Evolutionary conservation across 179 eudicot species (phyloP), one percentile per base, ranked within the genome.

Genomic region (Vitellaria paradoxa): DNA sequence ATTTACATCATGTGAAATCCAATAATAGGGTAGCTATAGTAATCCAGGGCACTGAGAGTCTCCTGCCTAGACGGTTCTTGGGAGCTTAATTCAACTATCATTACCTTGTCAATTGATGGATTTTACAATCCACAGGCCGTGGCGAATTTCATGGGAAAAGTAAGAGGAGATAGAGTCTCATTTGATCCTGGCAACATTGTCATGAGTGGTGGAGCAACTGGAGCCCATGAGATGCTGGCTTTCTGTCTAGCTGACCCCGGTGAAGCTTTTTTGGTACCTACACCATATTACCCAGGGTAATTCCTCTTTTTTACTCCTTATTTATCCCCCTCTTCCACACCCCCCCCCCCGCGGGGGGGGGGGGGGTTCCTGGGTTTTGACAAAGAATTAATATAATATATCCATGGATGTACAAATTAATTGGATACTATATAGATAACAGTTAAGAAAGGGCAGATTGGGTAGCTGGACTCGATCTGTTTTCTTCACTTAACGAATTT

Each of bases 171-270:
- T 17, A 84, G 77, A 69, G 98, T 85, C 26, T 83, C 70, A 59
- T 93, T 89, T 76, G 94, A 94, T 80, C 91, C 97, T 0, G 87
- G 85, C 55, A 88, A 94, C 13, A 82, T 94, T 15, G 98, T 94
- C 0, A 93, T 94, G 97, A 90, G 94, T 74, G 98, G 97, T 57
- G 98, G 98, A 60, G 98, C 98, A 8, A 94, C 98, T 37, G 97
- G 97, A 66, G 98, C 98, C 79, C 91, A 91, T 75, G 98, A 94
- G 46, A 68, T 82, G 9, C 64, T 94, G 83, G 84, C 91, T 18
- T 93, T 94, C 80, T 94, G 98, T 76, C 79, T 94, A 62, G 98
- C 98, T 80, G 88, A 94, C 72, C 96, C 93, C 64, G 97, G 96
- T 42, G 97, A 94, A 14, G 98, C 98, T 17, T 92, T 94, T 60